Conservation (phyloP, 139 green algal genomes). For the Chlamydomonas sp. region DNA sequence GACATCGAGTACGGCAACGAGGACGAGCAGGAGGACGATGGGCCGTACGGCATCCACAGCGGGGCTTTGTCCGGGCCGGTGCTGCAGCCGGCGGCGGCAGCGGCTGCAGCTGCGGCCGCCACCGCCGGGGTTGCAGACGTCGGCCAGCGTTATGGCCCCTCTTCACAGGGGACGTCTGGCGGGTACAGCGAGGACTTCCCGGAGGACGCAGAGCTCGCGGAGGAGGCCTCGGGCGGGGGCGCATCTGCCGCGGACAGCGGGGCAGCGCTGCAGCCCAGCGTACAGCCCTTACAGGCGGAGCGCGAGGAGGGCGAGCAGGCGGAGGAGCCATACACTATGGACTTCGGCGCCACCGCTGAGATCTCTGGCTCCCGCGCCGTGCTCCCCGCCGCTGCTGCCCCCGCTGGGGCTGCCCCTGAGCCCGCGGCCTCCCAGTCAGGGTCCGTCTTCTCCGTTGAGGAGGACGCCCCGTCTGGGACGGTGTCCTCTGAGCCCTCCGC, state of each 20-base stretch:
- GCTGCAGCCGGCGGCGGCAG: neutral
- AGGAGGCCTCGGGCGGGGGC: neutral
- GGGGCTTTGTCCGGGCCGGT: neutral
- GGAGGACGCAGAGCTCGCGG: neutral
- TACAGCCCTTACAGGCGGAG: too few species aligned
- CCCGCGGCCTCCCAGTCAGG: neutral
- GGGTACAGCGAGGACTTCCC: slow-evolving; percentile 22
- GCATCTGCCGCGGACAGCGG: neutral
- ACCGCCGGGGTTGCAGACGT: neutral
- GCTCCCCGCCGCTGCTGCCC: too few species aligned
- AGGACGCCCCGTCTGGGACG: neutral
- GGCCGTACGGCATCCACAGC: slow-evolving; percentile 4
- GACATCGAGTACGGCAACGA: neutral
- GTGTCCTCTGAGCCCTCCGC: slow-evolving; percentile 16
- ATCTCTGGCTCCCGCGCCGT: too few species aligned
- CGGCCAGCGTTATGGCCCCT: slow-evolving; percentile 34
- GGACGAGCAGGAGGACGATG: neutral
- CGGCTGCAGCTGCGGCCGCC: neutral
- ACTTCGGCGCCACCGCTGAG: too few species aligned
- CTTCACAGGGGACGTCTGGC: neutral
- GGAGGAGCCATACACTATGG: too few species aligned
- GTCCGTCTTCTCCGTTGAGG: slow-evolving; percentile 21
- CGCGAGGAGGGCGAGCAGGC: too few species aligned
- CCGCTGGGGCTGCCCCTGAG: neutral
- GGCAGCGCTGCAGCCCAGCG: neutral